Evolutionary conservation across 495 filamentous ascomycete species (phyloP).

Genomic region (Diplogelasinospora grovesii): DNA sequence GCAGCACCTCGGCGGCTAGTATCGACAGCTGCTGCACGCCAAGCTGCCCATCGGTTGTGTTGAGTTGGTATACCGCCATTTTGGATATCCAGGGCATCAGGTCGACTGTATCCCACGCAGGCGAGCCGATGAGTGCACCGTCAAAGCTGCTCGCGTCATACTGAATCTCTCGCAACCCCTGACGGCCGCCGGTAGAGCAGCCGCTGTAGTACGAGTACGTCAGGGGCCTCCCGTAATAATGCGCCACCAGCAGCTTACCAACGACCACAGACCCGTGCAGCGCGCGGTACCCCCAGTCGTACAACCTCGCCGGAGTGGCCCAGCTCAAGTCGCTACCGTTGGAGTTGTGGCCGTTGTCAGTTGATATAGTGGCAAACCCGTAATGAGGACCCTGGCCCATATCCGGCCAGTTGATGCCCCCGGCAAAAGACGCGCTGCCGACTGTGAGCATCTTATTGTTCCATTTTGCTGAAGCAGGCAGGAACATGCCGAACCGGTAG

Average conservation of each 20-base stretch:
- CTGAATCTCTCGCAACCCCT: constrained; percentile 49
- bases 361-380: constrained; percentile 49
- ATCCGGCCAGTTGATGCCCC: constrained; percentile 44
- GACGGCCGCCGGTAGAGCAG: constrained; percentile 55
- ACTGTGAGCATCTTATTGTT: constrained; percentile 23
- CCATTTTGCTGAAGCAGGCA: constrained; percentile 38
- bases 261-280: constrained; percentile 44
- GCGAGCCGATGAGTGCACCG: constrained; percentile 47
- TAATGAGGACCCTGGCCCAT: constrained; percentile 25
- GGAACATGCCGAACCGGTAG: constrained; percentile 46
- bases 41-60: constrained; percentile 45
- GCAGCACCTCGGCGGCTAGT: constrained; percentile 51
- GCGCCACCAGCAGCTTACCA: constrained; percentile 34
- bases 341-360: constrained; percentile 51
- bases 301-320: constrained; percentile 35
- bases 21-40: constrained; percentile 41
- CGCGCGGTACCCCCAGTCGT: constrained; percentile 45
- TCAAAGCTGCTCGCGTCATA: constrained; percentile 54
- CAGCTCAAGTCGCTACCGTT: constrained; percentile 36
- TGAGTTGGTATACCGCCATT: constrained; percentile 33
- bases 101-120: constrained; percentile 39
- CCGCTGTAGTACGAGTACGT: constrained; percentile 48
- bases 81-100: constrained; percentile 45
- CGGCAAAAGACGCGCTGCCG: constrained; percentile 36
- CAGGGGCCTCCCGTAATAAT: constrained; percentile 38